Evolutionary conservation across 2,329 filamentous ascomycete genomes (phyloP).

Genomic region (Aureobasidium sp.): DNA sequence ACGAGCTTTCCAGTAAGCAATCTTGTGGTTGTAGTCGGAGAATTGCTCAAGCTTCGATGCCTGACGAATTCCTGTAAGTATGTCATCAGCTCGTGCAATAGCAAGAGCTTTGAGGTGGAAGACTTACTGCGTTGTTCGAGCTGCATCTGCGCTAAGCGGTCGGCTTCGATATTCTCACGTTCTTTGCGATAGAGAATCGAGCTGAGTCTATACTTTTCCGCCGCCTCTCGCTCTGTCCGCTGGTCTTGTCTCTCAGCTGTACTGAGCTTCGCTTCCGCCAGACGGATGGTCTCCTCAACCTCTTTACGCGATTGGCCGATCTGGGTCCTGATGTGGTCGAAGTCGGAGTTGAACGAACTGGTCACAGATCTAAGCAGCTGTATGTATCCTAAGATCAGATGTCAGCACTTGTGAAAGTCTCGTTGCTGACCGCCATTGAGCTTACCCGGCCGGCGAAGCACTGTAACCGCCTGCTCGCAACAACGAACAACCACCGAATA

Average conservation of each 20-base stretch:
- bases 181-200: not conserved
- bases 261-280: not conserved
- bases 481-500: not conserved
- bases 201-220: not conserved
- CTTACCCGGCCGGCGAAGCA: not conserved
- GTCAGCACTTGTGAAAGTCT: not conserved
- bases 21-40: not conserved
- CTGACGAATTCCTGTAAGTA: not conserved
- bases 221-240: not conserved
- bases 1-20: not conserved
- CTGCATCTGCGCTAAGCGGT: not conserved
- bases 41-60: not conserved
- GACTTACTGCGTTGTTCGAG: not conserved
- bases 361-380: not conserved
- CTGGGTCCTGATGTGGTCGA: not conserved
- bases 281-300: not conserved
- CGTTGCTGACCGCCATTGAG: not conserved
- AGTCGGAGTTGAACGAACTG: not conserved
- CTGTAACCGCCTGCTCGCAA: not conserved
- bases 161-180: not conserved
- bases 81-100: not conserved
- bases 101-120: too few relatives aligned
- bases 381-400: not conserved
- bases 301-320: not conserved
- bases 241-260: not conserved